Percentiles rank a stretch among this genome's conserved stretches.
phyloP scores from a whole-genome alignment of 371 early-diverging fungal genomes.

The Zancudomyces culisetae region DNA sequence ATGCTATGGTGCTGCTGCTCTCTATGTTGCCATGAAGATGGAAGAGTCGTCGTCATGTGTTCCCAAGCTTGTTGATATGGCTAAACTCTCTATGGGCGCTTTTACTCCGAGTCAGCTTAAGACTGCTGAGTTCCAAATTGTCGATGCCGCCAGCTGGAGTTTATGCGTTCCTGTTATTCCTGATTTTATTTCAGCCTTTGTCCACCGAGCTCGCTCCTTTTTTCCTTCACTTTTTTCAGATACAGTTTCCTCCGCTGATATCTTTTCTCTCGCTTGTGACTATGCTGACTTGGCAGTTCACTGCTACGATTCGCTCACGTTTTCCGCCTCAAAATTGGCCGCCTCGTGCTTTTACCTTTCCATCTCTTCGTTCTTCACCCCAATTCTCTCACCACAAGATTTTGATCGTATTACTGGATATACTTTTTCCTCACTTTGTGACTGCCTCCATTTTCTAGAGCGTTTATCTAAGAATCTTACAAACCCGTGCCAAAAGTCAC shows the following conservation, averaged over 20 bases:
- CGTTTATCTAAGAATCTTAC: neutral
- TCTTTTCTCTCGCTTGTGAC: constrained; percentile 17
- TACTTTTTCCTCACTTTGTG: constrained; percentile 6
- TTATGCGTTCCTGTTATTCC: constrained; percentile 14
- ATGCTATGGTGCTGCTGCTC: constrained; percentile 21
- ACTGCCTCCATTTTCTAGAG: constrained; percentile 4
- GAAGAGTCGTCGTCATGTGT: constrained; percentile 15
- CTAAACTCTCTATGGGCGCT: constrained; percentile 18
- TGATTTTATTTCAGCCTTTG: constrained; percentile 12
- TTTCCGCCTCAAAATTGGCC: constrained; percentile 11
- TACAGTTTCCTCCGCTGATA: constrained; percentile 3
- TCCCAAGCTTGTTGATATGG: constrained; percentile 19
- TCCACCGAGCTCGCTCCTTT: constrained; percentile 14
- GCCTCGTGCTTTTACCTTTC: constrained; percentile 20
- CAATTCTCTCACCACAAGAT: constrained; percentile 4
- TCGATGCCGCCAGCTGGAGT: constrained; percentile 15
- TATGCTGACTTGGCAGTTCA: constrained; percentile 18
- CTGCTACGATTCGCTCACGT: constrained; percentile 8
- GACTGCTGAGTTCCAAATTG: constrained; percentile 18
- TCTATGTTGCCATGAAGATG: constrained; percentile 22
- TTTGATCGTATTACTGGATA: constrained; percentile 11
- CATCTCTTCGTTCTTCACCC: neutral
- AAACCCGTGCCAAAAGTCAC: neutral
- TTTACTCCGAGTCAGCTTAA: constrained; percentile 14
- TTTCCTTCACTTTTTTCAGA: constrained; percentile 4